Evolutionary conservation across 352 stramenopile species (phyloP), one percentile per base, ranked within the genome.

Genomic region (Phytophthora pseudosyringae): DNA sequence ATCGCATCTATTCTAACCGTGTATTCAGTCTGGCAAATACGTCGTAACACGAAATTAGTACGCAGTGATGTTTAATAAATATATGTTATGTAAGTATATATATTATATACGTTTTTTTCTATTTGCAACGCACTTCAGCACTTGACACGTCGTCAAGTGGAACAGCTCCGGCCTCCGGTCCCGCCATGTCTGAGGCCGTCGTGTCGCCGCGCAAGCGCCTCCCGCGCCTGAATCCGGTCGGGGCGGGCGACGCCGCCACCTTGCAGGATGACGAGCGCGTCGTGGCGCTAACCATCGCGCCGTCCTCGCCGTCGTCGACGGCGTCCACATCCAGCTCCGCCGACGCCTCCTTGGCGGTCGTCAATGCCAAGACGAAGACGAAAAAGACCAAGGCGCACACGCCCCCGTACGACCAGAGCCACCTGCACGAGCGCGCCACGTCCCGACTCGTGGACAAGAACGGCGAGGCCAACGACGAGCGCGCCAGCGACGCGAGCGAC

Each of bases 151-250:
- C 28, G 35, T 32, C 47, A 58, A 47, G 49, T 56, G 29, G 29
- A 48, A 61, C n/a, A 54, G 36, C 49, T 45, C 38, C 39, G 16
- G 11, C 62, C 62, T 21, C 21, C 21, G 21, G 1, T 21, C 21
- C 21, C 21, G 21, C 60, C 47, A 52, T 47, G 35, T 25, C 45
- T 31, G 59, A 73, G 41, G 8, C 35, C 6, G 49, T 50, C 11
- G 29, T 66, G 45, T 71, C 70, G 7, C 56, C 70, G 9, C 56
- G 66, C 18, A 75, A 78, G 70, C 60, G 70, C 10, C 57, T 78
- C 15, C 70, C 71, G 43, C 61, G 67, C 4, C 53, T 78, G 28
- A 62, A 67, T 55, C 28, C 62, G 40, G 62, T 56, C 33, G 50
- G 7, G 1, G 3, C 51, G 5, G 43, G n/a, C 11, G n/a, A 38